These are phyloP conservation scores for Ampelomyces quisqualis DNA, from an alignment of 2,329 filamentous ascomycete species.

Conservation along the genomic window DNA sequence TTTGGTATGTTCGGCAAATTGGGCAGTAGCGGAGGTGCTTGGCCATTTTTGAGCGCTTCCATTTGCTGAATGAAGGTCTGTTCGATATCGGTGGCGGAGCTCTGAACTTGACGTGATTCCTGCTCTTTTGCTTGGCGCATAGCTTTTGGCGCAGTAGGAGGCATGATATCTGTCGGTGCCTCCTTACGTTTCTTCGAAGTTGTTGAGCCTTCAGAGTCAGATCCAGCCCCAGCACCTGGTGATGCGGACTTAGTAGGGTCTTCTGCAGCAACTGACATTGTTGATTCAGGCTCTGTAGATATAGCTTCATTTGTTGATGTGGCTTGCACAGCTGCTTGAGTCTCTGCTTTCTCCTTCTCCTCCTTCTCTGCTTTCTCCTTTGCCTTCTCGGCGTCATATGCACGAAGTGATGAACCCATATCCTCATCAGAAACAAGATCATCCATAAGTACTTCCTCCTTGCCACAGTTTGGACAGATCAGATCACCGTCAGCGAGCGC, in stretches of 20 bases:
- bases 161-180: conserved; percentile 68
- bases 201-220: conserved; percentile 36
- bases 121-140: conserved; percentile 46
- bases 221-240: conserved; percentile 35
- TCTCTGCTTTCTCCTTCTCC: conserved; percentile 44
- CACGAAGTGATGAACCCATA: conserved; percentile 73
- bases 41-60: conserved; percentile 45
- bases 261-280: conserved; percentile 21
- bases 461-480: conserved; percentile 87
- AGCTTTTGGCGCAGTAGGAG: conserved; percentile 49
- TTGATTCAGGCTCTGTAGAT: conserved; percentile 24
- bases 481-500: conserved; percentile 98
- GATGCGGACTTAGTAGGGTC: conserved; percentile 29
- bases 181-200: conserved; percentile 71
- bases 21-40: conserved; percentile 42
- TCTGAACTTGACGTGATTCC: conserved; percentile 52
- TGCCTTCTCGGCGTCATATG: conserved; percentile 62
- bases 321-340: conserved; percentile 29
- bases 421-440: conserved; percentile 76
- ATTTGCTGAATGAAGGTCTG: conserved; percentile 50
- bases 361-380: conserved; percentile 47
- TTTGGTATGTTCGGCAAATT: conserved; percentile 6
- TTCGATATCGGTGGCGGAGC: conserved; percentile 46
- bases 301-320: conserved; percentile 30
- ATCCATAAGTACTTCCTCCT: conserved; percentile 89